Evolutionary conservation across 805 yeast genomes (phyloP), one percentile per base, ranked within the genome.

Genomic region (Barnettozyma botsteinii): DNA sequence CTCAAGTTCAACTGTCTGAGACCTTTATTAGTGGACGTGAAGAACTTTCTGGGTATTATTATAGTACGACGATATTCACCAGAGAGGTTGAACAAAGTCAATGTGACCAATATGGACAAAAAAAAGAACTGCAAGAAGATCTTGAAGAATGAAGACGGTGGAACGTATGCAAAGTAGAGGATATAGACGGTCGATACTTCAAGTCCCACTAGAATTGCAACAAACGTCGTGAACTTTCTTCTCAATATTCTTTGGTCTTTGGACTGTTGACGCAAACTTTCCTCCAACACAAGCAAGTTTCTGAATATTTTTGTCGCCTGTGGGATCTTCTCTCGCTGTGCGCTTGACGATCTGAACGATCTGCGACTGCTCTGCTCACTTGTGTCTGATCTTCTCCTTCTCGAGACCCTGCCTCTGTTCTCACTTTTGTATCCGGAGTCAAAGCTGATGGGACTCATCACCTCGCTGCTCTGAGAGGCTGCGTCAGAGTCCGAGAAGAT

Each of bases 1-100:
- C 88, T 72, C 28, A 87, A 69, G 56, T 93, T 89, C 49, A 89
- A 68, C 52, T 86, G 91, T 36, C 96, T 65, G 20, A 91, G 65
- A 0, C 97, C 97, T 57, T 86, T 87, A 60, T 93, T 93, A 7
- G 97, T 79, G n/a, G 82, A 75, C 1, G 79, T 66, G 40, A 93
- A 65, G 56, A 88, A 91, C 55, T 77, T 72, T 45, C 95, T 73
- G 2, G 96, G 95, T 31, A 79, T 66, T 13, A 85, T 81, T 40
- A 91, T 85, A 0, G 96, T 86, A 45, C 93, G 75, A 42, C 75
- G 76, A 60, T 91, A 93, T 62, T 88, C 93, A 1, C 98, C 98
- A 19, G 95, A 81, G 26, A 91, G 61, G 53, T 84, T 88, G 61
- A 86, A 91, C 31, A 91, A 66, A 20, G 78, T 70, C 41, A 88